Evolutionary conservation across 441 rosid species (phyloP), one percentile per base, ranked within the genome.

Genomic region (Manihot esculenta): DNA sequence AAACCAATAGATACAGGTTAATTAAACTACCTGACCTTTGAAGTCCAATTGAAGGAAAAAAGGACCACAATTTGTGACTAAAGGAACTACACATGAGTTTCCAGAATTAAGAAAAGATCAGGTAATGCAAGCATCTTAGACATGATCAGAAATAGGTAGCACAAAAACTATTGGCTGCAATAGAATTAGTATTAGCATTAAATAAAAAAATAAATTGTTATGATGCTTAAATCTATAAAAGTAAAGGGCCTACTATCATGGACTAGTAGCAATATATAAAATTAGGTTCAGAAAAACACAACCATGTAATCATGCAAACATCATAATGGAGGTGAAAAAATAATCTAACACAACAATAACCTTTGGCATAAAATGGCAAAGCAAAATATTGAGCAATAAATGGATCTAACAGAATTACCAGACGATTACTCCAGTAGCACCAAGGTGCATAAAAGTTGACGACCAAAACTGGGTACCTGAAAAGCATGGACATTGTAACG

Each of bases 401-500:
- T 27, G 23, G 49, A 20, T 18, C 72, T 35, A 49, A 77, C 67
- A 78, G 62, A 81, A 77, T 82, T 88, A 93, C 99, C 98, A 96
- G 86, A 77, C 97, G 98, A 71, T 81, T 90, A 78, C 99, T 87
- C 97, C 97, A 96, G 79, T 81, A 84, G 89, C 99, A 96, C 99
- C 99, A 96, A 72, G 98, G 98, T 74, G 98, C 97, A 84, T 72
- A 82, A 82, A 96, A 96, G 82, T 93, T 96, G 75, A 93, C 97
- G 48, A 83, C 92, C 83, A 96, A 79, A 84, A 96, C 81, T 44
- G 93, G 97, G 83, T 81, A 87, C 84, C 99, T 96, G 91, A 68
- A 88, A 38, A 42, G 42, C 21, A 51, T 15, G 15, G n/a, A 69
- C 60, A 12, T 10, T 7, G 35, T 23, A 41, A 55, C 55, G 15